A percentile compares a stretch with the other conserved stretches of the same genome.
These are phyloP conservation scores for Euphorbia lathyris DNA, from an alignment of 345 rosid species.

Conservation along the genomic window DNA sequence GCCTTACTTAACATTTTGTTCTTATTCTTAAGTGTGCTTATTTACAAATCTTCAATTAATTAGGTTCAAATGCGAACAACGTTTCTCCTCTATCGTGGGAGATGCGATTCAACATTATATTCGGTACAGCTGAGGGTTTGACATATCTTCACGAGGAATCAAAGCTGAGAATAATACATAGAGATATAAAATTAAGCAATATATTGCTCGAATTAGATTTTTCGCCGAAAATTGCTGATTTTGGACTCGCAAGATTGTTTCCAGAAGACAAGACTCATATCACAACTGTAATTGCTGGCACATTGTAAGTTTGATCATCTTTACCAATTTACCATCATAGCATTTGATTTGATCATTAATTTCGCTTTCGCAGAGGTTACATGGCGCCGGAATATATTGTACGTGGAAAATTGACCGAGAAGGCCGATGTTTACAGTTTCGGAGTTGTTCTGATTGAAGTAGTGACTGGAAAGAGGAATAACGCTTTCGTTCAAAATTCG, in stretches of 20 bases:
- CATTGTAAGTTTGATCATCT: constrained; percentile 46
- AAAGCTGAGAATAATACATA: constrained; percentile 67
- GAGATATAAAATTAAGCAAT: constrained; percentile 84
- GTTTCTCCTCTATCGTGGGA: constrained; percentile 52
- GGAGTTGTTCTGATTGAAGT: constrained; percentile 80
- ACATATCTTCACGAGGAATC: constrained; percentile 81
- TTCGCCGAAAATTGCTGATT: constrained; percentile 79
- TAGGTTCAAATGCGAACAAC: constrained; percentile 45
- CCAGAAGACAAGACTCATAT: constrained; percentile 69
- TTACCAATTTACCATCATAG: not conserved
- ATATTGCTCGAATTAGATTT: constrained; percentile 68
- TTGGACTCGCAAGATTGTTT: constrained; percentile 77
- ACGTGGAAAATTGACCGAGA: constrained; percentile 71
- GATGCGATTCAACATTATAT: constrained; percentile 48
- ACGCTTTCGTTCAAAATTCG: constrained; percentile 35
- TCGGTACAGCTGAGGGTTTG: constrained; percentile 80
- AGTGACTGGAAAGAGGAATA: constrained; percentile 54
- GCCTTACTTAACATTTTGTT: not conserved
- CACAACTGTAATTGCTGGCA: constrained; percentile 78
- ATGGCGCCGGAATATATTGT: constrained; percentile 90
- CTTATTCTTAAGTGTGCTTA: not conserved
- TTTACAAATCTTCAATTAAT: not conserved
- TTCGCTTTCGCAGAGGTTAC: constrained; percentile 56
- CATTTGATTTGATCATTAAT: not conserved
- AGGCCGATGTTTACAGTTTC: constrained; percentile 81